A percentile compares a stretch with the other conserved stretches of the same genome.
phyloP scores from a whole-genome alignment of 257 asterid species.

The Salvia splendens region DNA sequence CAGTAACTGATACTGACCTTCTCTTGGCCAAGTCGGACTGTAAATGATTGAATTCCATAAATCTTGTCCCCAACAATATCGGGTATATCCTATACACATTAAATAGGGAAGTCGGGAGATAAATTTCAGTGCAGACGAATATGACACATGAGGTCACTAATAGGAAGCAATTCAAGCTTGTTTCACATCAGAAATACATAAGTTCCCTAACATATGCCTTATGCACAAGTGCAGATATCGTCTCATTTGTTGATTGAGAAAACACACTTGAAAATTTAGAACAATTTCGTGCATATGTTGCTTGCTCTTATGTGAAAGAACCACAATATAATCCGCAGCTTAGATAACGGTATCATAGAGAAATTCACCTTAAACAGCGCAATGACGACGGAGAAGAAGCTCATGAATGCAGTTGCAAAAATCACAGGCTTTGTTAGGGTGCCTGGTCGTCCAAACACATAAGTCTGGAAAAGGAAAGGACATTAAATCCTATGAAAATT shows the following conservation, averaged over 20 bases:
- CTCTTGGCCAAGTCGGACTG: slow-evolving; percentile 89
- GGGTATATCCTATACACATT: slow-evolving; percentile 74
- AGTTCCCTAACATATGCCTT: background rate
- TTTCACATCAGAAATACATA: background rate
- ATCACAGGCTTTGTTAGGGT: slow-evolving; percentile 71
- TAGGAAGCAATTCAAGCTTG: background rate
- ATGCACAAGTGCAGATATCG: background rate
- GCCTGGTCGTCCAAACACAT: slow-evolving; percentile 68
- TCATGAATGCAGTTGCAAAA: slow-evolving; percentile 93
- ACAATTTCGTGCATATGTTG: background rate
- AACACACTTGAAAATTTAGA: background rate
- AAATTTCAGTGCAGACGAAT: background rate
- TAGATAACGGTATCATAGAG: background rate
- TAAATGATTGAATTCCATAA: slow-evolving; percentile 81
- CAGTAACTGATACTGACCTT: slow-evolving; percentile 48
- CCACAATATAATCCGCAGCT: background rate
- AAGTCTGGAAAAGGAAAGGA: slow-evolving; percentile 51
- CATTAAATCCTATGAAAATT: background rate
- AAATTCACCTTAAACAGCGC: slow-evolving; percentile 79
- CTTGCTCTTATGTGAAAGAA: slow-evolving; percentile 16
- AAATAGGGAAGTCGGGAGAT: slow-evolving; percentile 16
- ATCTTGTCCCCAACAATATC: slow-evolving; percentile 92
- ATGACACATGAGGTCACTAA: background rate
- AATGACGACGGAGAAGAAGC: slow-evolving; percentile 93
- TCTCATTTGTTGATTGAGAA: background rate